Evolutionary conservation across 257 asterid genomes (phyloP), one percentile per base, ranked within the genome.

Genomic region (Capsicum baccatum): DNA sequence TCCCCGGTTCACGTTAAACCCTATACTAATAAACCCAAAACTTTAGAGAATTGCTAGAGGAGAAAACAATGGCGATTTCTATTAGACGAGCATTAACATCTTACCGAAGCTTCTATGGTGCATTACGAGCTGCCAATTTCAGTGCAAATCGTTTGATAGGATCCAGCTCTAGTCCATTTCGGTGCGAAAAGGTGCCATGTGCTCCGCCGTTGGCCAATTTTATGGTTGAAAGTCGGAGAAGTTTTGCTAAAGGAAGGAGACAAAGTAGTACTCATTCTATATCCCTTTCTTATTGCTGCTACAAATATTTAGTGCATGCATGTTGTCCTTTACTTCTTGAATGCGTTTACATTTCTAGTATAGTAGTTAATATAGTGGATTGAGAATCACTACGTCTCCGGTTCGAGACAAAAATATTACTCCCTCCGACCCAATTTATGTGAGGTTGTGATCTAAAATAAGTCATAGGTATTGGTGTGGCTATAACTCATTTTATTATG

Each of bases 171-270:
- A 84, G n/a, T 86, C 82, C 88, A 80, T 80, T 88, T 80, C 87
- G 79, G 47, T 83, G 80, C 55, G 87, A 84, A 79, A 67, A 79
- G 67, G 55, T 83, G 66, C 64, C 84, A 17, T 85, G 56, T 17
- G 83, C 88, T 79, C 80, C 86, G 8, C 26, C 39, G 79, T 39
- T 54, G 14, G 54, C 87, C 57, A 80, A 19, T 57, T 86, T 80
- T 73, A 71, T 82, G 47, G 88, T 87, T 17, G 85, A 83, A 82
- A 66, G 69, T 69, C 91, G 89, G 81, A 90, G 98, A 86, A 89
- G 94, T 63, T 95, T 92, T 86, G 93, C 97, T 70, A 95, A 91
- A 91, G 95, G 92, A 89, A 90, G 94, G 83, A 93, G 89, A 74
- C 98, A 85, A 85, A 81, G 84, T 42, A 85, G 95, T 89, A 89